These are phyloP conservation scores for Pseudomassariella vexata DNA, from an alignment of 2,329 filamentous ascomycete genomes.

Conservation along the genomic window DNA sequence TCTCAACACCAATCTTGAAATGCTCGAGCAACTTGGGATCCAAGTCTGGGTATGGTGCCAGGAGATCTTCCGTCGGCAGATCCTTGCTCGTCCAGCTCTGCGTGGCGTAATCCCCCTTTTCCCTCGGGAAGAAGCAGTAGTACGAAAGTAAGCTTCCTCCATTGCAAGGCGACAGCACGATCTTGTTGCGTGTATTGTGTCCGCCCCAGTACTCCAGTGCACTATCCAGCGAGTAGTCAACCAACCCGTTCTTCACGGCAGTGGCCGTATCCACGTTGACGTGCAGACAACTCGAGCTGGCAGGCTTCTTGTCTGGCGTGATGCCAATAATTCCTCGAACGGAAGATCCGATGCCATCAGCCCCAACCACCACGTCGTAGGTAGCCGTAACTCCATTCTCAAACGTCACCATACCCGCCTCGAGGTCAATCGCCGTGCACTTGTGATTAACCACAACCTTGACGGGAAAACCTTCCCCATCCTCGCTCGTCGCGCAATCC, in stretches of 20 bases:
- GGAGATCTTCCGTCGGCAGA: slow-evolving; percentile 49
- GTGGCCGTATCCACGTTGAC: slow-evolving; percentile 58
- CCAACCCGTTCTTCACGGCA: slow-evolving; percentile 52
- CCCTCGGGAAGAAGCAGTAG: slow-evolving; percentile 64
- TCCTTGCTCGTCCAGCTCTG: slow-evolving; percentile 54
- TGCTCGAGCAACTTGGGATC: slow-evolving; percentile 52
- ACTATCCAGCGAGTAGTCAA: slow-evolving; percentile 54
- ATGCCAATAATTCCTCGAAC: slow-evolving; percentile 61
- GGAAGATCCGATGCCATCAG: slow-evolving; percentile 63
- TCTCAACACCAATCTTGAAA: slow-evolving; percentile 54
- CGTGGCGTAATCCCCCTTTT: slow-evolving; percentile 52
- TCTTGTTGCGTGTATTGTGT: slow-evolving; percentile 59
- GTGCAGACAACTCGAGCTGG: slow-evolving; percentile 58
- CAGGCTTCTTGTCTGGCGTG: slow-evolving; percentile 50
- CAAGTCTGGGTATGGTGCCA: slow-evolving; percentile 54
- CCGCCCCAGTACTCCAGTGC: slow-evolving; percentile 69
- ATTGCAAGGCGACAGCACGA: slow-evolving; percentile 65
- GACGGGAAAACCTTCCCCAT: slow-evolving; percentile 24
- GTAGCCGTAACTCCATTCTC: slow-evolving; percentile 40
- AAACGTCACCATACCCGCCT: slow-evolving; percentile 44
- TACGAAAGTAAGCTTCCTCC: slow-evolving; percentile 59
- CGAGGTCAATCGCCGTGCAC: slow-evolving; percentile 47
- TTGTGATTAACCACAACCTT: slow-evolving; percentile 24
- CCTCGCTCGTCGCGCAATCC: slow-evolving; percentile 26
- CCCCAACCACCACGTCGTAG: slow-evolving; percentile 58